A percentile compares a stretch with the other conserved stretches of the same genome.
phyloP scores from a whole-genome alignment of 331 rosid genomes.

The Cydonia oblonga region DNA sequence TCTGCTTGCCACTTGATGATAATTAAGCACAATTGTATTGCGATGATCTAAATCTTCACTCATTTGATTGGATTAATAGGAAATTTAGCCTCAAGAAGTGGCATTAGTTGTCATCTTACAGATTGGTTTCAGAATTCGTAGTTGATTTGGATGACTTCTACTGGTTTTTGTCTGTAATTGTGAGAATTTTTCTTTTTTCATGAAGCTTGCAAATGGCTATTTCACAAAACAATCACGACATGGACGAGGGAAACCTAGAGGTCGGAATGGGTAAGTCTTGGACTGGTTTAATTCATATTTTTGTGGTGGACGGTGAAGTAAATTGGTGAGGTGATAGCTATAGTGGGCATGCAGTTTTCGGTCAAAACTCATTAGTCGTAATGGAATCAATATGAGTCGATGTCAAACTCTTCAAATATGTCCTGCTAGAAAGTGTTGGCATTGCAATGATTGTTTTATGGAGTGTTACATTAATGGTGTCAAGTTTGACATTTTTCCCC shows the following conservation, averaged over 20 bases:
- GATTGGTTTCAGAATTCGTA: neutral
- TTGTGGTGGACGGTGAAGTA: neutral
- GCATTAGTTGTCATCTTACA: neutral
- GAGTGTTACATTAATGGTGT: neutral
- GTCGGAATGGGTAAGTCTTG: conserved; percentile 81
- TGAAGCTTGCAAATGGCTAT: conserved; percentile 60
- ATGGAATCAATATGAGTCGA: neutral
- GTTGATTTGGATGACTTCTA: neutral
- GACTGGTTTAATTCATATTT: conserved; percentile 5
- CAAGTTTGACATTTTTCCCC: neutral
- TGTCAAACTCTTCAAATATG: neutral
- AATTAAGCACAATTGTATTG: neutral
- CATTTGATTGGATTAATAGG: neutral
- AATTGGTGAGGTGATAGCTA: neutral
- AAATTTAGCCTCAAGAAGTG: neutral
- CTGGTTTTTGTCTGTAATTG: conserved; percentile 9
- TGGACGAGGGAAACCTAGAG: conserved; percentile 76
- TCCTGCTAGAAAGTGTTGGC: neutral
- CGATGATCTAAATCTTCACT: neutral
- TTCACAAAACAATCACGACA: conserved; percentile 35
- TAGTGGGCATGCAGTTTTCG: neutral
- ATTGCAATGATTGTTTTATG: neutral
- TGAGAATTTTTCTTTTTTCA: neutral
- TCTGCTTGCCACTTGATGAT: neutral
- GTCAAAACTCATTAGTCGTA: neutral